Evolutionary conservation across 495 filamentous ascomycete species (phyloP).

Genomic region (Aspergillus sparsus): DNA sequence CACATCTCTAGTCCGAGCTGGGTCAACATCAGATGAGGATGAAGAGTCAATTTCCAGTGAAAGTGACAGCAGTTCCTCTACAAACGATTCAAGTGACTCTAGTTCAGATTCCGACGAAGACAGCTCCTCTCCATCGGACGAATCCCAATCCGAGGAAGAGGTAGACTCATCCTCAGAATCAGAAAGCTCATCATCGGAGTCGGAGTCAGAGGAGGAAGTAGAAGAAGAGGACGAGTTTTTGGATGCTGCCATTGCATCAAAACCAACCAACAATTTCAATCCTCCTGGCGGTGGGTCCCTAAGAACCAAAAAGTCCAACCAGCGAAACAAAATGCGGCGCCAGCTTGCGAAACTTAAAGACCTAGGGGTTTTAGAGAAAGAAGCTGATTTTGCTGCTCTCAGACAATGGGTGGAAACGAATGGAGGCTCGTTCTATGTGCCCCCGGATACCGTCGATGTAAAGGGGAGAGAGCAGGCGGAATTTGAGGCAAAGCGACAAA

Average conservation of each 20-base stretch:
- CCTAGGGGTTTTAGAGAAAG: slow-evolving; percentile 47
- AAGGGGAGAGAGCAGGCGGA: slow-evolving; percentile 35
- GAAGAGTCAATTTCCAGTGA: slow-evolving; percentile 16
- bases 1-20: slow-evolving; percentile 6
- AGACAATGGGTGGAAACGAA: slow-evolving; percentile 38
- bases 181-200: slow-evolving; percentile 25
- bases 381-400: slow-evolving; percentile 52
- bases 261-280: slow-evolving; percentile 21
- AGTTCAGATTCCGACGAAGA: slow-evolving; percentile 10
- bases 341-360: slow-evolving; percentile 51
- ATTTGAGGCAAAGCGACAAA: slow-evolving; percentile 53
- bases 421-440: slow-evolving; percentile 29
- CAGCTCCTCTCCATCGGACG: neutral
- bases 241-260: slow-evolving; percentile 19
- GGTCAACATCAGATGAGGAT: slow-evolving; percentile 22
- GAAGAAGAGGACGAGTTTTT: slow-evolving; percentile 22
- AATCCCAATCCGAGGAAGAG: slow-evolving; percentile 18
- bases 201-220: slow-evolving; percentile 32
- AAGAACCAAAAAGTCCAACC: slow-evolving; percentile 56
- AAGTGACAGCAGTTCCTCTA: slow-evolving; percentile 26
- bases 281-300: slow-evolving; percentile 47
- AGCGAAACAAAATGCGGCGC: slow-evolving; percentile 50
- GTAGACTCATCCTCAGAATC: slow-evolving; percentile 28
- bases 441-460: slow-evolving; percentile 22
- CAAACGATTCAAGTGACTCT: slow-evolving; percentile 27